These are phyloP conservation scores for Salix viminalis DNA, from an alignment of 345 rosid species.

Conservation along the genomic window DNA sequence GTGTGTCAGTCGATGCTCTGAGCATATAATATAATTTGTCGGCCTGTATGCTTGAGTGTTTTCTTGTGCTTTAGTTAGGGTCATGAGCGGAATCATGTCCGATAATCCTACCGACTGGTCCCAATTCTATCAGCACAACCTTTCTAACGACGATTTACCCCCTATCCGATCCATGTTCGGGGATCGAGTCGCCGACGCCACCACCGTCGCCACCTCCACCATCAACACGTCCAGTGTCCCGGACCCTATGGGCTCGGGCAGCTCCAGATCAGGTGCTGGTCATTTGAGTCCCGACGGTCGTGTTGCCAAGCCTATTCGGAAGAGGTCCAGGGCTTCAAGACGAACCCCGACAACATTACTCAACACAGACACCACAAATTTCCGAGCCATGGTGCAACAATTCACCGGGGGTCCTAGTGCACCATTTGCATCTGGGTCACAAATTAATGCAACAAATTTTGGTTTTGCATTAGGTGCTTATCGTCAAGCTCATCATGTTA, in stretches of 20 bases:
- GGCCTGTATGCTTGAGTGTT: no score
- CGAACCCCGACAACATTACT: constrained; percentile 93
- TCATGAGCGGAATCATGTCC: constrained; percentile 54
- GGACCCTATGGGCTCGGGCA: neutral
- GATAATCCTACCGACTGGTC: constrained; percentile 59
- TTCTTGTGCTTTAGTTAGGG: neutral
- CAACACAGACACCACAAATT: constrained; percentile 84
- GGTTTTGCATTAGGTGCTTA: constrained; percentile 21
- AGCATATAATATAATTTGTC: neutral
- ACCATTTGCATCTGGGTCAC: constrained; percentile 43
- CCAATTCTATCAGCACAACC: constrained; percentile 50
- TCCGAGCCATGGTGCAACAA: constrained; percentile 95
- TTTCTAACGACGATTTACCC: neutral
- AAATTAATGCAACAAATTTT: constrained; percentile 15
- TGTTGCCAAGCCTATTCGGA: constrained; percentile 69
- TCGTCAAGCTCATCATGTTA: constrained; percentile 17
- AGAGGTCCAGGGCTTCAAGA: constrained; percentile 88
- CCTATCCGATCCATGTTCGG: constrained; percentile 10
- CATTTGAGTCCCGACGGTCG: constrained; percentile 74
- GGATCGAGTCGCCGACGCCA: constrained; percentile 23
- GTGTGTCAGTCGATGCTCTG: neutral
- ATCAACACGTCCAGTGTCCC: neutral
- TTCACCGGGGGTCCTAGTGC: constrained; percentile 83
- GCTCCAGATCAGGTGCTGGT: constrained; percentile 8
- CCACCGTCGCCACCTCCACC: constrained; percentile 25